Percentiles rank a stretch among this genome's conserved stretches.
Evolutionary conservation across 2,329 filamentous ascomycete species (phyloP).

Genomic region (Pseudopithomyces maydicus): DNA sequence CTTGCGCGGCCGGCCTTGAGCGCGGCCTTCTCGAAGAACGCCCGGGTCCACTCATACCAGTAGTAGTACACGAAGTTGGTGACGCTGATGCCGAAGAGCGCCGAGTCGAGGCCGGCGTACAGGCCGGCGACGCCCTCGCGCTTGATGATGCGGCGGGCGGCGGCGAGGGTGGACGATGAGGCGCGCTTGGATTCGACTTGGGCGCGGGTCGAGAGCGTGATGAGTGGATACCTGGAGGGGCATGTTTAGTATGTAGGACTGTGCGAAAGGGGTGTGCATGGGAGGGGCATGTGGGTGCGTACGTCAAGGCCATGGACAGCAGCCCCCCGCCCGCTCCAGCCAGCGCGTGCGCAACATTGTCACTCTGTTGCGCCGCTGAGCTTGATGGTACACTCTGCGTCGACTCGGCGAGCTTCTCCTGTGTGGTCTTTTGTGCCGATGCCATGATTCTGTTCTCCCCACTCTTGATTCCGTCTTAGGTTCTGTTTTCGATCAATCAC

Average conservation of each 20-base stretch:
- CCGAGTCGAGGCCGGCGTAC: constrained; percentile 91
- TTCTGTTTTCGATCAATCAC: too few relatives aligned
- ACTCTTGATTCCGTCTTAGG: constrained; percentile 5
- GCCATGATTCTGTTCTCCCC: constrained; percentile 30
- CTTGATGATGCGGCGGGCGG: constrained; percentile 83
- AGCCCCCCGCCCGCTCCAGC: constrained; percentile 92
- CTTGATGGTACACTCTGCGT: constrained; percentile 54
- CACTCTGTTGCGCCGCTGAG: constrained; percentile 78
- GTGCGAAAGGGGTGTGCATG: neutral
- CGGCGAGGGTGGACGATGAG: constrained; percentile 80
- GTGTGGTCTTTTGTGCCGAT: constrained; percentile 34
- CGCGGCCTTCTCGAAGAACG: constrained; percentile 81
- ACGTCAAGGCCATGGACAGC: constrained; percentile 94
- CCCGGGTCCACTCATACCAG: constrained; percentile 98
- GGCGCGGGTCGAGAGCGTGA: constrained; percentile 94
- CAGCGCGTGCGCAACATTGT: constrained; percentile 95
- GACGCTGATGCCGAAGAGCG: constrained; percentile 94
- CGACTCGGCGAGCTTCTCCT: constrained; percentile 42
- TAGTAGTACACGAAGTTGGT: constrained; percentile 99
- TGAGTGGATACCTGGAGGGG: constrained; percentile 80
- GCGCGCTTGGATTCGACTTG: constrained; percentile 97
- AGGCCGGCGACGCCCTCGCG: constrained; percentile 88
- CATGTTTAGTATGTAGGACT: constrained; percentile 10
- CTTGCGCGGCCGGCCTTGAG: constrained; percentile 72
- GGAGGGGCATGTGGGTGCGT: constrained; percentile 35